These are phyloP conservation scores for Nadsonia fulvescens DNA, from an alignment of 805 yeast species.

Conservation along the genomic window DNA sequence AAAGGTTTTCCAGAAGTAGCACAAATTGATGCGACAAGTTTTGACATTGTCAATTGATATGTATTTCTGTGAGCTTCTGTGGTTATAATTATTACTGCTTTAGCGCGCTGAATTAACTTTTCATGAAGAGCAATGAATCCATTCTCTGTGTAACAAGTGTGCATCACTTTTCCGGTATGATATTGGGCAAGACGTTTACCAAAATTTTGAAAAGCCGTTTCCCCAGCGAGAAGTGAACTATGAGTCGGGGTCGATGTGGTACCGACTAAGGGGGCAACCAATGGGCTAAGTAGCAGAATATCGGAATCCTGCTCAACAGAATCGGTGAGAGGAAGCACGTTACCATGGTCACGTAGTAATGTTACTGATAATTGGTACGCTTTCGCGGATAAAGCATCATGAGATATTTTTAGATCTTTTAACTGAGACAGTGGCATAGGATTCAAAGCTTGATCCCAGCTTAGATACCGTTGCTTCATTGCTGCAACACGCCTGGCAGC, in stretches of 20 bases:
- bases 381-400: constrained; percentile 24
- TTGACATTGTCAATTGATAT: constrained; percentile 44
- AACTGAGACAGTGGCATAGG: constrained; percentile 15
- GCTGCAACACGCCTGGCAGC: constrained; percentile 26
- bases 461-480: constrained; percentile 24
- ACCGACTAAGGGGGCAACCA: constrained; percentile 23
- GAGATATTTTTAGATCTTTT: constrained; percentile 23
- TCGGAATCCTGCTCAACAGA: constrained; percentile 19
- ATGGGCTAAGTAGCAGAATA: constrained; percentile 19
- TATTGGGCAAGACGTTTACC: constrained; percentile 29
- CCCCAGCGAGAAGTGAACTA: constrained; percentile 31
- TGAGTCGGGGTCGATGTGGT: constrained; percentile 18
- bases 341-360: constrained; percentile 32
- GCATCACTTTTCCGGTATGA: constrained; percentile 29
- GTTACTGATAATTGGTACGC: constrained; percentile 37
- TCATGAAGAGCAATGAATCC: constrained; percentile 41
- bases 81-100: constrained; percentile 26
- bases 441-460: constrained; percentile 27
- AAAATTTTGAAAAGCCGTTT: constrained; percentile 22
- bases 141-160: constrained; percentile 34
- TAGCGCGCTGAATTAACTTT: constrained; percentile 30
- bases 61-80: constrained; percentile 42
- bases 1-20: constrained; percentile 32
- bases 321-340: constrained; percentile 26
- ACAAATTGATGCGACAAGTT: constrained; percentile 37